Base-by-base conservation (phyloP, 441 rosid species). In the Omphalea diandra region DNA sequence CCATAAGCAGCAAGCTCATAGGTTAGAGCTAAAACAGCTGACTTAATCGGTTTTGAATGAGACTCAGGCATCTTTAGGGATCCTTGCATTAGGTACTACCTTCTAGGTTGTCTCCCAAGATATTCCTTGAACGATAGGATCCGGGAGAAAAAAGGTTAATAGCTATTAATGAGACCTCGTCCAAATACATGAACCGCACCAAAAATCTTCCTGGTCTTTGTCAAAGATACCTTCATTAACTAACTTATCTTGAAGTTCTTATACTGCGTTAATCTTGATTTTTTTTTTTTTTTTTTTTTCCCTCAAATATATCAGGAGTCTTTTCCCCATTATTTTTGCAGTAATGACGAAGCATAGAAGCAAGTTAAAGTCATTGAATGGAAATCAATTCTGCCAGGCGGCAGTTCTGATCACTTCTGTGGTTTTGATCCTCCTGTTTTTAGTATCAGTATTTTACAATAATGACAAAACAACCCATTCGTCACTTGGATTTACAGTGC, bases 291-390 rank as follows among this genome's bases (percentile, higher is more conserved):
- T 8, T 33, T 17, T 27, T 29, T 44, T 12, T 29, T 18, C 0
- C 1, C 56, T n/a, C 62, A 46, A 64, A 29, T 44, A 31, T 44
- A 55, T 55, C 0, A 40, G 38, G 10, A 68, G 52, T 26, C 5
- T 46, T 18, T 27, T 10, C 11, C 8, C 20, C 49, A 20, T n/a
- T 70, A 18, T 66, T 69, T 38, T 69, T 47, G 31, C 80, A 80
- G 89, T 54, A 46, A 94, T 94, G 97, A 64, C 75, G 78, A 94
- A 79, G 81, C 97, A 67, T 46, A 83, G 83, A 53, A 67, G 66
- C 22, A 85, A 76, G 80, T 31, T 68, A 31, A 88, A 76, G 81
- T 62, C 72, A 11, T 78, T 80, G 81, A 70, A 59, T 69, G 83
- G 87, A 69, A 59, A 77, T 68, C 83, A 63, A 71, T 68, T 54